phyloP scores from a whole-genome alignment of 805 yeast species.

The Saccharomycopsis fibuligera region DNA sequence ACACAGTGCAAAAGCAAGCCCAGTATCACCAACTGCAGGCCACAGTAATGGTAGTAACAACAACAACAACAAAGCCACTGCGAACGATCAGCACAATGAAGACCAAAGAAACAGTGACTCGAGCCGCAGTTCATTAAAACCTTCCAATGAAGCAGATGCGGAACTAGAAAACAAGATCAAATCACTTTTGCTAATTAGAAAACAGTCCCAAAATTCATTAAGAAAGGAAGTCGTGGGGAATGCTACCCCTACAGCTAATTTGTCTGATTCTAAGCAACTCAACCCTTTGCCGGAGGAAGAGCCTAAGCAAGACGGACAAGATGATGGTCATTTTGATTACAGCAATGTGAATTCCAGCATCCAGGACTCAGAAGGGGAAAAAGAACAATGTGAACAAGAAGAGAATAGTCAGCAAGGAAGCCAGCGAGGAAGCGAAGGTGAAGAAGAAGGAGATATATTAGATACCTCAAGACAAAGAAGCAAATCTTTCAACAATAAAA shows the following conservation, averaged over 20 bases:
- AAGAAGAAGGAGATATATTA: too few species aligned
- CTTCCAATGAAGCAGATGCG: slow-evolving; percentile 20
- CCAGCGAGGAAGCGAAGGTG: neutral
- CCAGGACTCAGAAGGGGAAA: neutral
- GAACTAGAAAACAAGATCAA: slow-evolving; percentile 20
- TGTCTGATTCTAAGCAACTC: neutral
- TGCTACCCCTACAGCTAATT: neutral
- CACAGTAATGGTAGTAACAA: slow-evolving; percentile 14
- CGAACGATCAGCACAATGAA: neutral
- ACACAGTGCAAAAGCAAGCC: neutral
- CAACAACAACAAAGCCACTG: neutral
- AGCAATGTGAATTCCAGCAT: neutral
- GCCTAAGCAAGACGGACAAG: too few species aligned
- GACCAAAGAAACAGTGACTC: neutral
- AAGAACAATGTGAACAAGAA: neutral
- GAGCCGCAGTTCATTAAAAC: slow-evolving; percentile 1
- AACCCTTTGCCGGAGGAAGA: neutral
- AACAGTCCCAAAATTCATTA: too few species aligned
- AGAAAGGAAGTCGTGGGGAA: too few species aligned
- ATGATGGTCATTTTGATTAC: too few species aligned
- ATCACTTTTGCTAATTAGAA: slow-evolving; percentile 14
- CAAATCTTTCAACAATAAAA: slow-evolving; percentile 12
- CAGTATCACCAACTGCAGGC: slow-evolving; percentile 22
- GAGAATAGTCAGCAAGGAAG: neutral
- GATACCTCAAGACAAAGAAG: neutral